A percentile compares a stretch with the other conserved stretches of the same genome.
phyloP scores from a whole-genome alignment of 371 early-diverging fungal genomes.

The Mucor velutinosus region DNA sequence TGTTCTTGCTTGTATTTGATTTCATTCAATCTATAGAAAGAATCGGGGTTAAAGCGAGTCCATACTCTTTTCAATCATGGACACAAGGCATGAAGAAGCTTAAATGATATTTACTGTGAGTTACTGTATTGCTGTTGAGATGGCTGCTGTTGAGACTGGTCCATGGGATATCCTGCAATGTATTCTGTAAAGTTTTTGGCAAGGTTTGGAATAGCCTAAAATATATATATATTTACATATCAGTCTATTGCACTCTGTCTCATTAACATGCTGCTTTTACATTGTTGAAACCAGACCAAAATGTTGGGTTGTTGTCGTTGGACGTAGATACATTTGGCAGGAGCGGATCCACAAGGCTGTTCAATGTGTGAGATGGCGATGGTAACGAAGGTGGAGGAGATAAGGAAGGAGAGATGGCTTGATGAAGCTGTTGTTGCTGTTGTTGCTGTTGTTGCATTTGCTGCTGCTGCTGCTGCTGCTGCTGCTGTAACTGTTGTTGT shows the following conservation, averaged over 20 bases:
- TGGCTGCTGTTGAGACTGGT: slow-evolving; percentile 2
- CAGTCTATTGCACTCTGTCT: no score
- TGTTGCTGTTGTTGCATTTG: slow-evolving; percentile 31
- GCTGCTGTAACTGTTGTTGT: slow-evolving; percentile 27
- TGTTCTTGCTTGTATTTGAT: neutral
- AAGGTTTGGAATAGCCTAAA: slow-evolving; percentile 48
- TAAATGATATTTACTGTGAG: neutral
- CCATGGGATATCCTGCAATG: slow-evolving; percentile 34
- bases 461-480: slow-evolving; percentile 22
- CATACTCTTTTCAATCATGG: no score
- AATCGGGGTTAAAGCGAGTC: neutral
- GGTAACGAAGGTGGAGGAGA: slow-evolving; percentile 15
- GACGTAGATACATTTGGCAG: slow-evolving; percentile 10
- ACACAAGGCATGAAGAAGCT: no score
- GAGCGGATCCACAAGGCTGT: slow-evolving; percentile 22
- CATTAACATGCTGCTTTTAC: no score
- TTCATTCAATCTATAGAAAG: neutral
- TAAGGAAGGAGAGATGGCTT: slow-evolving; percentile 2
- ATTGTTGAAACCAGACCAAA: slow-evolving; percentile 49
- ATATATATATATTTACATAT: no score
- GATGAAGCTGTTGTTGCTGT: slow-evolving; percentile 14
- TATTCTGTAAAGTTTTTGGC: slow-evolving; percentile 52
- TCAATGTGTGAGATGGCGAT: slow-evolving; percentile 10
- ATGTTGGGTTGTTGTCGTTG: slow-evolving; percentile 21
- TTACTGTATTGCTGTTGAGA: neutral